These are phyloP conservation scores for Suillus occidentalis DNA, from an alignment of 768 basidiomycete species.

Conservation along the genomic window DNA sequence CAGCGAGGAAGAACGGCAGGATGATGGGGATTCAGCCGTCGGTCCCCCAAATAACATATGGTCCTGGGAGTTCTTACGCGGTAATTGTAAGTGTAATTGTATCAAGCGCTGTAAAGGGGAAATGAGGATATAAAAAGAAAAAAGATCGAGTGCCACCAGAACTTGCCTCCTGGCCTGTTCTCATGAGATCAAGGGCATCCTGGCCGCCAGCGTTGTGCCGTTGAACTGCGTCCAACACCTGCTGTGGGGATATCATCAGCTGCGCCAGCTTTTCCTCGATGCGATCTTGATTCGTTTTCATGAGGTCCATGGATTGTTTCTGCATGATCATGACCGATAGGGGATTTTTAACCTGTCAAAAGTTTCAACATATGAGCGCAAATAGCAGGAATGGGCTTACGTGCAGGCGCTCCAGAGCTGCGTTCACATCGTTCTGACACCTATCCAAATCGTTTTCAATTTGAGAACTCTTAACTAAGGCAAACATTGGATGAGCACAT, in stretches of 20 bases:
- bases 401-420: conserved; percentile 43
- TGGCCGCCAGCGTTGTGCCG: conserved; percentile 41
- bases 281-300: conserved; percentile 31
- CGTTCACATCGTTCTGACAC: conserved; percentile 43
- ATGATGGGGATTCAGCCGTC: conserved; percentile 22
- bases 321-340: conserved; percentile 30
- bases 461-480: conserved; percentile 44
- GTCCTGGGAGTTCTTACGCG: neutral
- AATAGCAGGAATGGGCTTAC: conserved; percentile 28
- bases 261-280: conserved; percentile 41
- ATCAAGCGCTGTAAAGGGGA: conserved; percentile 22
- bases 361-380: neutral
- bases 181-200: conserved; percentile 50
- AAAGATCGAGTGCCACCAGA: neutral
- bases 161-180: conserved; percentile 48
- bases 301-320: conserved; percentile 26
- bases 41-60: conserved; percentile 17
- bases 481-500: neutral
- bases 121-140: neutral
- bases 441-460: conserved; percentile 47
- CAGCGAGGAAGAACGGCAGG: conserved; percentile 25
- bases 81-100: neutral
- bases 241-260: conserved; percentile 37
- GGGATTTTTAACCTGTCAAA: conserved; percentile 23
- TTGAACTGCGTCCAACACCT: conserved; percentile 38